Evolutionary conservation across 208 protist species (phyloP), one percentile per base, ranked within the genome.

Genomic region (Histomonas meleagridis): DNA sequence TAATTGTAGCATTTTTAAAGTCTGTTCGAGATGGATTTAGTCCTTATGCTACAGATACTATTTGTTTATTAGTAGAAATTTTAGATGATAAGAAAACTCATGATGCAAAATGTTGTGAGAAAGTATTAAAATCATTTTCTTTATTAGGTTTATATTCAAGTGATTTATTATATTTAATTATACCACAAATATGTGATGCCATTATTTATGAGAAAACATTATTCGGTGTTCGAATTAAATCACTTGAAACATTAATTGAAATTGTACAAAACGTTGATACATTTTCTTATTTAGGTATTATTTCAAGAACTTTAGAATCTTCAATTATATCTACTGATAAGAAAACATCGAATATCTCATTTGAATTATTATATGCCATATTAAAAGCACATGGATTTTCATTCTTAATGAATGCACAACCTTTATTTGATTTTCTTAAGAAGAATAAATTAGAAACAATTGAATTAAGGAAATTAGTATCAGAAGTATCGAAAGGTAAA

Each of bases 111-210:
- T 5, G 51, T 7, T 86, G 76, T 16, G 32, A 55, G 10, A 51
- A n/a, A 55, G 76, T 86, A 32, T 55, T 86, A 1, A 40, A 53
- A 35, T 18, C 46, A 26, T 86, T 86, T 57, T 86, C 76, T 10
- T 18, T 51, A 43, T 16, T 57, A 18, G 76, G 76, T 38, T 57
- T 86, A 55, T 86, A 86, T 57, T 7, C 76, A 18, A 18, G 26
- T 38, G 76, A 86, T 55, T 38, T 86, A 18, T 57, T 86, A 46
- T 86, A 86, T 86, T 86, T 86, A 46, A 86, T 86, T 86, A 26
- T 86, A 55, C 76, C 76, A 26, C 76, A 86, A 35, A 86, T 86
- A 18, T 86, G 76, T n/a, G 76, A 86, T 86, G 76, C 46, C 21
- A 55, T 86, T 86, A 46, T 46, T 46, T 86, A 16, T 38, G 76